These are phyloP conservation scores for Trichophyton verrucosum DNA, from an alignment of 2,329 filamentous ascomycete species.

Conservation along the genomic window DNA sequence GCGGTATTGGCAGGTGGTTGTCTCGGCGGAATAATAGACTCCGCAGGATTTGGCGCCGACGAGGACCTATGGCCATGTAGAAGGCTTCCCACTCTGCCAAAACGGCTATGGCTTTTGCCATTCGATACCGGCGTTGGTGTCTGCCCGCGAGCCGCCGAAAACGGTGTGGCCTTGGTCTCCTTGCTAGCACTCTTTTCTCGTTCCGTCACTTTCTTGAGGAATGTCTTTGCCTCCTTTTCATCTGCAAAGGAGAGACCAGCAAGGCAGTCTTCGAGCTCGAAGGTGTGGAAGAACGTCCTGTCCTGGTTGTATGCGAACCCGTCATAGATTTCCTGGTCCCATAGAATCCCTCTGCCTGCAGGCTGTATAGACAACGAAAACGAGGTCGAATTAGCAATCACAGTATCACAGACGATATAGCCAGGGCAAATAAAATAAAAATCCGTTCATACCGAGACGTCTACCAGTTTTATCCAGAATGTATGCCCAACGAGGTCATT, in stretches of 20 bases:
- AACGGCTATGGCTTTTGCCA: slow-evolving; percentile 39
- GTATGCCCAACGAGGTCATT: slow-evolving; percentile 93
- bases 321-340: slow-evolving; percentile 97
- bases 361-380: slow-evolving; percentile 38
- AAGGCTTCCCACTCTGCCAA: slow-evolving; percentile 38
- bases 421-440: neutral
- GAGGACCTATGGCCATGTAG: slow-evolving; percentile 39
- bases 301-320: slow-evolving; percentile 93
- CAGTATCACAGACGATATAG: neutral
- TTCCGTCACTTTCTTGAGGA: slow-evolving; percentile 95
- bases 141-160: slow-evolving; percentile 42
- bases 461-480: slow-evolving; percentile 95
- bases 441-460: slow-evolving; percentile 61
- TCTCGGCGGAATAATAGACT: slow-evolving; percentile 39
- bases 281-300: slow-evolving; percentile 92
- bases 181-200: slow-evolving; percentile 92
- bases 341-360: slow-evolving; percentile 71
- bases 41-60: slow-evolving; percentile 26
- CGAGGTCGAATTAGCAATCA: neutral
- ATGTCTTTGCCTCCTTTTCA: slow-evolving; percentile 93
- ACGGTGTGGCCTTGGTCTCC: slow-evolving; percentile 66
- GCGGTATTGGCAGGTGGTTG: slow-evolving; percentile 10
- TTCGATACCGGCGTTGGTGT: slow-evolving; percentile 33
- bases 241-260: slow-evolving; percentile 87
- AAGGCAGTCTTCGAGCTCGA: slow-evolving; percentile 85